Evolutionary conservation across 2,329 filamentous ascomycete genomes (phyloP), one percentile per base, ranked within the genome.

Genomic region (Hypoxylon sp.): DNA sequence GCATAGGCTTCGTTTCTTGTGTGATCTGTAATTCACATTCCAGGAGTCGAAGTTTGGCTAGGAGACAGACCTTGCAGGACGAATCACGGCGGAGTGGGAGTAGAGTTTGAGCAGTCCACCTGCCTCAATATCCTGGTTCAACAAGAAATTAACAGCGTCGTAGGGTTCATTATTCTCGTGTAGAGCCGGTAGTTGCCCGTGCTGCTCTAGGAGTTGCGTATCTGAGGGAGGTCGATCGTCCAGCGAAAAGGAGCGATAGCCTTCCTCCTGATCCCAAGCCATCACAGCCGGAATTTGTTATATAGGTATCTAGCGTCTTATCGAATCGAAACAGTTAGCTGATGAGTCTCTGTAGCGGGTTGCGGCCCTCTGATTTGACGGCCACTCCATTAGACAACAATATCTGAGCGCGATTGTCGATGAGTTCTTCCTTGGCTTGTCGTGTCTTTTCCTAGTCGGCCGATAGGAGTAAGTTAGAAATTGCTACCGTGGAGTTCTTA

Each of bases 101-200:
- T 63, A 65, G 19, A 65, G 62, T 35, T 39, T 52, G 19, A 68
- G 57, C 3, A 67, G 66, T 13, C 50, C 63, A 11, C 56, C 42
- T 9, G 68, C 26, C 13, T 69, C 31, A 24, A 75, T 68, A 14
- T 75, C 65, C 4, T 52, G n/a, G 26, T 71, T 65, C 39, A 76
- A 14, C 11, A 72, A 10, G 8, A 56, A 17, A 19, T 67, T 26
- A 22, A 67, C 58, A 19, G 46, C 48, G 26, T 31, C 29, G 5
- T 19, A 22, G 13, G 66, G 39, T 6, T 2, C 11, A 1, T 14
- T 8, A 10, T 68, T 31, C 14, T 26, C 11, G 10, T 61, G 13
- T 17, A 63, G n/a, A 26, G 31, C 33, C 19, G 58, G 1, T 1
- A 64, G 9, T 10, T 46, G 47, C 3, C 13, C 1, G 19, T 44